Evolutionary conservation across 179 eudicot species (phyloP).

Genomic region (Nepenthes alata): DNA sequence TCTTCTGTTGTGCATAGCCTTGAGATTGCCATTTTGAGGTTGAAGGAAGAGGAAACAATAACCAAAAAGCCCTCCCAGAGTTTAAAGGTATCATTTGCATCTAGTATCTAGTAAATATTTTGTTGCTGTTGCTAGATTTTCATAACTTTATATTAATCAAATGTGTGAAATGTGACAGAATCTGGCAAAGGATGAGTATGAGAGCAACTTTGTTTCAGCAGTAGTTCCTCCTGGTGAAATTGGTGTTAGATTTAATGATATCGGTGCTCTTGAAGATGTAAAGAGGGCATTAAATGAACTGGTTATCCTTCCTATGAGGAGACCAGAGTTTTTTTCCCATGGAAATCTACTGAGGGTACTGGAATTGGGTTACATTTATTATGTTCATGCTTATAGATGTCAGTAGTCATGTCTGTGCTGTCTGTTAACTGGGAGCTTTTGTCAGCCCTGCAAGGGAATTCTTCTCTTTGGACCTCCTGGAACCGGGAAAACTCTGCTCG

Average conservation of each 20-base stretch:
- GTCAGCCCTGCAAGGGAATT: slow-evolving; percentile 98
- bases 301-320: slow-evolving; percentile 94
- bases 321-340: slow-evolving; percentile 89
- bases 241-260: slow-evolving; percentile 83
- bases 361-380: slow-evolving; percentile 4
- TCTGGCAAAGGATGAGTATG: slow-evolving; percentile 98
- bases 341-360: slow-evolving; percentile 94
- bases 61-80: slow-evolving; percentile 73
- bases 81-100: slow-evolving; percentile 42
- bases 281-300: slow-evolving; percentile 86
- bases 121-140: background rate
- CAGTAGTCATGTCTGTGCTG: background rate
- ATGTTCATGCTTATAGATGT: background rate
- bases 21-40: slow-evolving; percentile 69
- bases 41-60: slow-evolving; percentile 68
- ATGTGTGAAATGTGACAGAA: slow-evolving; percentile 31
- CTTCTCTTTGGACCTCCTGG: slow-evolving; percentile 99
- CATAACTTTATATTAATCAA: background rate
- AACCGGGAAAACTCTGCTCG: slow-evolving; percentile 96
- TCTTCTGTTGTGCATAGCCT: slow-evolving; percentile 33
- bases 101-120: background rate
- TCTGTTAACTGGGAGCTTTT: slow-evolving; percentile 9
- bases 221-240: slow-evolving; percentile 94
- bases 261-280: slow-evolving; percentile 99
- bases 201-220: slow-evolving; percentile 88